Evolutionary conservation across 1,284 basidiomycete species (phyloP).

Genomic region (Exobasidium rhododendri): DNA sequence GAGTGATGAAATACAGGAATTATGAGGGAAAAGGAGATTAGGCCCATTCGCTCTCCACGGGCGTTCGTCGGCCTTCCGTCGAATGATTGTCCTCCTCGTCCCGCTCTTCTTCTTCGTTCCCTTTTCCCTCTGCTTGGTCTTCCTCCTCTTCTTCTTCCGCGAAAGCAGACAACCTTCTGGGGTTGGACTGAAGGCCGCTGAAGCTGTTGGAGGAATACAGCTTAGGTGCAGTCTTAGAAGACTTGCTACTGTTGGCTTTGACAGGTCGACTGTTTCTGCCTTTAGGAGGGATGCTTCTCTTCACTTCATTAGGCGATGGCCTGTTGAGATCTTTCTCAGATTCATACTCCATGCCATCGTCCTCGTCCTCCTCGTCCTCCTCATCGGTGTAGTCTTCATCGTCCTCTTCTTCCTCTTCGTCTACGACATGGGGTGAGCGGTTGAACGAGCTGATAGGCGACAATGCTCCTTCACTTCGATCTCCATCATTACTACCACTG

Average conservation of each 20-base stretch:
- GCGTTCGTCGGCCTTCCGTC: not conserved
- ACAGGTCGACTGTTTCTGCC: not conserved
- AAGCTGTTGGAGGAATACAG: not conserved
- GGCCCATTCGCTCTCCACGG: not conserved
- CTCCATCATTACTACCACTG: not conserved
- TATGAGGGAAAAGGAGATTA: not conserved
- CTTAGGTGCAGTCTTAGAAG: not conserved
- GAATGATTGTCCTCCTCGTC: too few relatives aligned
- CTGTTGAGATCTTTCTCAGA: not conserved
- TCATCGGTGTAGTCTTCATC: too few relatives aligned
- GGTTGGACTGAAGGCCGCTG: not conserved
- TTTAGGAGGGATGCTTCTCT: not conserved
- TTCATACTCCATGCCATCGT: not conserved
- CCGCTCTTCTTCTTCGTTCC: too few relatives aligned
- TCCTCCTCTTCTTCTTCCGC: constrained; percentile 1
- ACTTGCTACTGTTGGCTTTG: not conserved
- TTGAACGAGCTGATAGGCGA: not conserved
- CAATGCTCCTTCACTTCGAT: not conserved
- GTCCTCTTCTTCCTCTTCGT: not conserved
- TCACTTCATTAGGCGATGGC: not conserved
- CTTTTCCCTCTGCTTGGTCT: not conserved
- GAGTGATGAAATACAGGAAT: not conserved
- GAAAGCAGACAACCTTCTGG: not conserved
- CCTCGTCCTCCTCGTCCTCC: not conserved
- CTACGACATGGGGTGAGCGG: not conserved